These are phyloP conservation scores for Closterium sp. DNA, from an alignment of 139 green algal species.

Conservation along the genomic window DNA sequence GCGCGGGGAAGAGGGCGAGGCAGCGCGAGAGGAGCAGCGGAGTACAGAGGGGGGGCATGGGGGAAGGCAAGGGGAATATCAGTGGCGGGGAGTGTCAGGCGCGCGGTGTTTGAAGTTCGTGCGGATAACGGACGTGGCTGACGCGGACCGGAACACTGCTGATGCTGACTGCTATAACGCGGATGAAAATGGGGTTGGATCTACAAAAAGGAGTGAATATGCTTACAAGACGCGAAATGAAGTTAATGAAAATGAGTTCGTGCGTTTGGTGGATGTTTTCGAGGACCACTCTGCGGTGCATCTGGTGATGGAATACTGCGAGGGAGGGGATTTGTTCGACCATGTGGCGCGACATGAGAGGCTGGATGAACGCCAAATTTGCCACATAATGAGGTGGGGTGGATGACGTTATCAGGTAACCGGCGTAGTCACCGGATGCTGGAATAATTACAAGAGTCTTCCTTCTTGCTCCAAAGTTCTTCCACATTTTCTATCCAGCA, in stretches of 20 bases:
- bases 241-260: background rate
- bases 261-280: background rate
- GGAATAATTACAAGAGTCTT: too few species aligned
- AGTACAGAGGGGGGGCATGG: background rate
- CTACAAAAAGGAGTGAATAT: background rate
- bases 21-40: background rate
- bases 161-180: background rate
- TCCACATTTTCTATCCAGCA: background rate
- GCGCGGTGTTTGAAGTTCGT: background rate
- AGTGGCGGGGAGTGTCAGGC: background rate
- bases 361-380: background rate
- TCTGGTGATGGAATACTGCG: background rate
- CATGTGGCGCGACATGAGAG: background rate
- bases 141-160: background rate
- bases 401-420: too few species aligned
- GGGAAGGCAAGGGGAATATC: background rate
- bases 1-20: too few species aligned
- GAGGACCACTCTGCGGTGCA: background rate
- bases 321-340: background rate
- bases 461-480: background rate
- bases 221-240: too few species aligned
- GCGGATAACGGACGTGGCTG: background rate
- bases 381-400: background rate
- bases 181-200: background rate
- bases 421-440: too few species aligned